phyloP scores from a whole-genome alignment of 2,329 filamentous ascomycete genomes.

The Reticulascus tulasneorum region DNA sequence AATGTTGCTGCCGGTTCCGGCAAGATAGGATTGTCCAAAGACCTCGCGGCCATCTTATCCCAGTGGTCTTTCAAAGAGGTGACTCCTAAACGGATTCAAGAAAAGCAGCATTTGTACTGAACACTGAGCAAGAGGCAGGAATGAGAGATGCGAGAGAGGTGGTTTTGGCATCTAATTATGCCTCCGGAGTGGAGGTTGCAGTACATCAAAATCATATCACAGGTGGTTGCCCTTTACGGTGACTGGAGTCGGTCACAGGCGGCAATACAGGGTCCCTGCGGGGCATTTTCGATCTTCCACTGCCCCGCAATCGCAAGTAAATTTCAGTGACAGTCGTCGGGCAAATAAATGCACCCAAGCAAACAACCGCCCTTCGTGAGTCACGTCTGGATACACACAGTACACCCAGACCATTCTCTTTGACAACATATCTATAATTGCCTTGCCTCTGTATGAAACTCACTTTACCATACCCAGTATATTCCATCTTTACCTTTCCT shows the following conservation, averaged over 20 bases:
- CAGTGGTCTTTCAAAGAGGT: neutral
- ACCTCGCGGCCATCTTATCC: conserved; percentile 8
- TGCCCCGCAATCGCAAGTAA: conserved; percentile 22
- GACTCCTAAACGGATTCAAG: neutral
- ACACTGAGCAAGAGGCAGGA: neutral
- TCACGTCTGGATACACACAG: neutral
- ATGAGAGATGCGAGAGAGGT: too few species aligned
- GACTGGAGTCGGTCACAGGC: conserved; percentile 20
- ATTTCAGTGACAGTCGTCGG: conserved; percentile 6
- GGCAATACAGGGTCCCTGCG: conserved; percentile 16
- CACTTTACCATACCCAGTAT: neutral
- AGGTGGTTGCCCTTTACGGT: conserved; percentile 7
- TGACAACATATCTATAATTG: conserved; percentile 1
- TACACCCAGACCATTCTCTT: neutral
- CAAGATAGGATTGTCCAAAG: conserved; percentile 3
- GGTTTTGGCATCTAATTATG: too few species aligned
- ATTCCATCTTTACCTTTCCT: neutral
- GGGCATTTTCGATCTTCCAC: conserved; percentile 6
- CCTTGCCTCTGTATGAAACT: neutral
- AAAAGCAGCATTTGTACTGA: neutral
- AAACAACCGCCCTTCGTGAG: neutral
- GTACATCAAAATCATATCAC: too few species aligned
- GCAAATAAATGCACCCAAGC: too few species aligned
- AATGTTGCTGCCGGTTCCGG: conserved; percentile 4
- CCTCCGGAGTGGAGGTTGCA: too few species aligned